Conservation (phyloP, 1,139 yeast genomes). For the Suhomyces bribrorum region DNA sequence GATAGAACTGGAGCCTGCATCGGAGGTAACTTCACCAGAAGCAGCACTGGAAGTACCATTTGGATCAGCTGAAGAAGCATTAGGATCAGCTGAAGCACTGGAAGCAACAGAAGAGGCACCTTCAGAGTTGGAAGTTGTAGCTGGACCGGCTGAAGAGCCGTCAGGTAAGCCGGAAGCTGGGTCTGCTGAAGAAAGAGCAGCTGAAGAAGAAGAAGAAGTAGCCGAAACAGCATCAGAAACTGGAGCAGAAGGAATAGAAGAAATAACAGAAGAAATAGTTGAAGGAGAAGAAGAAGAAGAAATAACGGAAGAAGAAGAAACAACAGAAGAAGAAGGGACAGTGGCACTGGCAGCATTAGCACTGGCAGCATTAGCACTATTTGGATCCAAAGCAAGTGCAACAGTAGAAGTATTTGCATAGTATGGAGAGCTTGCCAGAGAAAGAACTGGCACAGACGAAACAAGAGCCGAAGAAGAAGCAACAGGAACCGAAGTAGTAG, state of each 20-base stretch:
- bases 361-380: background rate
- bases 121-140: conserved; percentile 4
- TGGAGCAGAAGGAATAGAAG: conserved; percentile 7
- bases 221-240: conserved; percentile 11
- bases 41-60: conserved; percentile 4
- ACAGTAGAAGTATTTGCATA: background rate
- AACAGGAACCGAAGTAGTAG: conserved; percentile 11
- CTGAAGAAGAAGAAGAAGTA: conserved; percentile 7
- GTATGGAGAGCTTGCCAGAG: too few relatives aligned
- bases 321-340: background rate
- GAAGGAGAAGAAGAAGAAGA: too few relatives aligned
- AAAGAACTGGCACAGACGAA: conserved; percentile 1
- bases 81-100: conserved; percentile 11
- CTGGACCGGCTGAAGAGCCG: conserved; percentile 5
- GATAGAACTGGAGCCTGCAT: conserved; percentile 7
- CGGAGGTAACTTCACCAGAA: conserved; percentile 3
- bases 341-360: conserved; percentile 11
- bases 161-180: conserved; percentile 2
- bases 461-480: conserved; percentile 8
- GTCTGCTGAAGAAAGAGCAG: conserved; percentile 6
- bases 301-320: too few relatives aligned
- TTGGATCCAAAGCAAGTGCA: background rate
- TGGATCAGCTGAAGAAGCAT: conserved; percentile 8
- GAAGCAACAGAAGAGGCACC: conserved; percentile 9
- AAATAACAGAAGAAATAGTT: too few relatives aligned